Conservation (phyloP, 805 yeast genomes). For the Metschnikowia chrysomelidarum region DNA sequence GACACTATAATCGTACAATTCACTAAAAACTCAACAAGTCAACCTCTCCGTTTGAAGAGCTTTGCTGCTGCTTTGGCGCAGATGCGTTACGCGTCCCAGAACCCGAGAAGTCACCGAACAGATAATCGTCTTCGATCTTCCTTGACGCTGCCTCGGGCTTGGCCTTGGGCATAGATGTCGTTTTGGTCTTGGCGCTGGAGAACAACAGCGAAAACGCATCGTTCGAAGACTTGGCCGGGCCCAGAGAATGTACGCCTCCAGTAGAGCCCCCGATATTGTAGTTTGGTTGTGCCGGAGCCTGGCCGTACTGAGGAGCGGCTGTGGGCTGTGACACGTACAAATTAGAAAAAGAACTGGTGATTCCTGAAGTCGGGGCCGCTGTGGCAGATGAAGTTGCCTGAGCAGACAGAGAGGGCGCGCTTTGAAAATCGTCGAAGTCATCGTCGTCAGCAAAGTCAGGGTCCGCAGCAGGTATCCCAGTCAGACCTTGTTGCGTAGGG, state of each 20-base stretch:
- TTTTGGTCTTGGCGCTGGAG: conserved; percentile 56
- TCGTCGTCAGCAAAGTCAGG: conserved; percentile 56
- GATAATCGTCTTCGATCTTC: conserved; percentile 23
- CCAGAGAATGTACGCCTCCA: conserved; percentile 29
- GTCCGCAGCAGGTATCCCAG: conserved; percentile 7
- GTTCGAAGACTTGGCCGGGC: conserved; percentile 41
- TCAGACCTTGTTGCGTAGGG: too few relatives aligned
- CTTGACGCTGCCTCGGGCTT: conserved; percentile 14
- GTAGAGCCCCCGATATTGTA: conserved; percentile 10
- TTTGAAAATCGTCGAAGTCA: conserved; percentile 82
- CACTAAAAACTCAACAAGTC: conserved; percentile 52
- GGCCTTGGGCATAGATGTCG: conserved; percentile 12
- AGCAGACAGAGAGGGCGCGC: conserved; percentile 46
- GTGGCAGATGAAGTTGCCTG: too few relatives aligned
- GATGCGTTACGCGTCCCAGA: conserved; percentile 1
- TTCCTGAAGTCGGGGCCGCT: conserved; percentile 12
- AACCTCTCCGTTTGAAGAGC: conserved; percentile 33
- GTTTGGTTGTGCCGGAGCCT: conserved; percentile 15
- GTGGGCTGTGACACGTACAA: conserved; percentile 25
- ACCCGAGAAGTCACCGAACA: conserved; percentile 34
- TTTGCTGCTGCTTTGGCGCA: conserved; percentile 9
- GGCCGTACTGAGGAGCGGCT: conserved; percentile 12
- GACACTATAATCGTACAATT: too few relatives aligned
- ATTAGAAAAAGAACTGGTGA: conserved; percentile 26
- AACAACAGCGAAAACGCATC: conserved; percentile 77